These are phyloP conservation scores for Paecilomyces variotii DNA, from an alignment of 2,329 filamentous ascomycete genomes.

Conservation along the genomic window DNA sequence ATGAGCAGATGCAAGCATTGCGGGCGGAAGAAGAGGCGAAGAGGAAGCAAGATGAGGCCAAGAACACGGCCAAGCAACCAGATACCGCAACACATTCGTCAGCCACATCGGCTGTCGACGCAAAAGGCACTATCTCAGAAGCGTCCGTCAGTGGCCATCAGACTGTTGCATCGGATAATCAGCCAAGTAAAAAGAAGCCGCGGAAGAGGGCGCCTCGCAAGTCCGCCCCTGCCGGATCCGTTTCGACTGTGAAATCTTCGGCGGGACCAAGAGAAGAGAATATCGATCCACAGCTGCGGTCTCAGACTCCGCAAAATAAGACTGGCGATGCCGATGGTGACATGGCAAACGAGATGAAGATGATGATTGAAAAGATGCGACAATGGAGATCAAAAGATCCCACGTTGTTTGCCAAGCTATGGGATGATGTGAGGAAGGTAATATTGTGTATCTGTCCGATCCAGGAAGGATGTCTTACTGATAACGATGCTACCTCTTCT, in stretches of 20 bases:
- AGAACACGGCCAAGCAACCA: background rate
- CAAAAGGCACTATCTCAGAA: background rate
- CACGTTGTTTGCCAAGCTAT: slow-evolving; percentile 46
- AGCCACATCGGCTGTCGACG: background rate
- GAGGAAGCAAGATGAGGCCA: slow-evolving; percentile 17
- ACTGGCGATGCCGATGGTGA: slow-evolving; percentile 7
- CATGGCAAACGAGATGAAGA: slow-evolving; percentile 45
- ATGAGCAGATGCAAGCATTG: slow-evolving; percentile 32
- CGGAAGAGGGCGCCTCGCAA: slow-evolving; percentile 6
- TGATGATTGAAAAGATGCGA: slow-evolving; percentile 51
- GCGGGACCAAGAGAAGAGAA: background rate
- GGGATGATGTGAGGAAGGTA: slow-evolving; percentile 46
- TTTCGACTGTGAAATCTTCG: background rate
- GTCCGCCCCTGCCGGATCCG: background rate
- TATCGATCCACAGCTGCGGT: background rate
- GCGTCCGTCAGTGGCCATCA: background rate
- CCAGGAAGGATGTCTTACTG: background rate
- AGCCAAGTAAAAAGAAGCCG: slow-evolving; percentile 4
- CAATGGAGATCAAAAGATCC: slow-evolving; percentile 50
- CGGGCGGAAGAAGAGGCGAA: slow-evolving; percentile 17
- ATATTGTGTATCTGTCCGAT: background rate
- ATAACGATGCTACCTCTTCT: background rate
- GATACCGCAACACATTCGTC: background rate
- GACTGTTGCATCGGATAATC: background rate
- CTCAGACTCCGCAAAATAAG: background rate